Conservation (phyloP, 2,329 filamentous ascomycete species). For the Xylariaceae sp. region DNA sequence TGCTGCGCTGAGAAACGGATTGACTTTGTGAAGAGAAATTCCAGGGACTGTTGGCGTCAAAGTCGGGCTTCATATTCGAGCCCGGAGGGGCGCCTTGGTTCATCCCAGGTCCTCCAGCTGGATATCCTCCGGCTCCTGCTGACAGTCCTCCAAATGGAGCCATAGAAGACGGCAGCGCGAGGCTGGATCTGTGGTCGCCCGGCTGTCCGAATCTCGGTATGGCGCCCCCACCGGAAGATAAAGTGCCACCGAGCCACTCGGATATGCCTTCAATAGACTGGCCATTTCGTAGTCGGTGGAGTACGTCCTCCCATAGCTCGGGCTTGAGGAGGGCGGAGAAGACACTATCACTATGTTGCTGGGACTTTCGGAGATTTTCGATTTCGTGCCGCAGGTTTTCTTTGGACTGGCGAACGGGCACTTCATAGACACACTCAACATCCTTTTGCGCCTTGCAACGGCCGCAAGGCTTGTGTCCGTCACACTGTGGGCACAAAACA, state of each 20-base stretch:
- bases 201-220: constrained; percentile 29
- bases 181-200: constrained; percentile 22
- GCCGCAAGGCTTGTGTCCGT: constrained; percentile 53
- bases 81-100: constrained; percentile 32
- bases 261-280: constrained; percentile 53
- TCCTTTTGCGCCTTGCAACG: constrained; percentile 54
- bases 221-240: constrained; percentile 30
- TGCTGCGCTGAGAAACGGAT: constrained; percentile 42
- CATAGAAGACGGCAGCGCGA: constrained; percentile 28
- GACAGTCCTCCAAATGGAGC: constrained; percentile 21
- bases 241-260: constrained; percentile 44
- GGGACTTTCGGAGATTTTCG: constrained; percentile 50
- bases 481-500: constrained; percentile 40
- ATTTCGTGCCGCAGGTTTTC: constrained; percentile 58
- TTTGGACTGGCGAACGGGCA: constrained; percentile 61
- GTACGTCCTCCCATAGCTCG: constrained; percentile 51
- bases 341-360: constrained; percentile 53
- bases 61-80: constrained; percentile 34
- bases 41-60: constrained; percentile 46
- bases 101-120: constrained; percentile 25
- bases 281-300: constrained; percentile 50
- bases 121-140: constrained; percentile 20
- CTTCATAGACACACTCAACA: constrained; percentile 56
- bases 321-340: constrained; percentile 50
- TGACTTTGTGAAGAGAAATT: constrained; percentile 45